Conservation (phyloP, 257 asterid genomes). For the Voacanga thouarsii region DNA sequence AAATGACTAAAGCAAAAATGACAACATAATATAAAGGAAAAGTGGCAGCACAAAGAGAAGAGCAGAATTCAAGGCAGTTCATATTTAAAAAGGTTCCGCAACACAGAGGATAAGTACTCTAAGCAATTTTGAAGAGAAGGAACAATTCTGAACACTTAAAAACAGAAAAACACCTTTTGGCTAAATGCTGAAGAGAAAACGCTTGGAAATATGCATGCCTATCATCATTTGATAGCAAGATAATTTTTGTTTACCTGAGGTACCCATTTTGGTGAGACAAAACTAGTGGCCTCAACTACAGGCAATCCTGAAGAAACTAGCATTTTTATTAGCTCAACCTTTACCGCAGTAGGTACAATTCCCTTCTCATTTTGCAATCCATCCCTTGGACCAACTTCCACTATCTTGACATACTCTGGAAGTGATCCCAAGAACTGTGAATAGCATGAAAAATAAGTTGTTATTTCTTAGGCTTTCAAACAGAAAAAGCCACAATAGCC, state of each 20-base stretch:
- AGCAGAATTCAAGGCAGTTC: background rate
- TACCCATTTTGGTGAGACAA: slow-evolving; percentile 96
- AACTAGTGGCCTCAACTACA: slow-evolving; percentile 87
- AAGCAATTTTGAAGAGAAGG: background rate
- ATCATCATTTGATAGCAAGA: background rate
- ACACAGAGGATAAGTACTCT: background rate
- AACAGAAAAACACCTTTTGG: background rate
- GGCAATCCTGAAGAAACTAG: slow-evolving; percentile 75
- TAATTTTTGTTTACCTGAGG: slow-evolving; percentile 58
- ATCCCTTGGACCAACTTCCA: slow-evolving; percentile 95
- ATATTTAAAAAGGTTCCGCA: background rate
- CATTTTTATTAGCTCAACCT: slow-evolving; percentile 78
- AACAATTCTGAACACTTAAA: background rate
- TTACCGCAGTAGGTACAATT: slow-evolving; percentile 71
- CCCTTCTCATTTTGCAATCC: slow-evolving; percentile 91
- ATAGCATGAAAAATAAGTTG: background rate
- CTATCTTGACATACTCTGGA: slow-evolving; percentile 72
- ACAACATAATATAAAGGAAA: background rate
- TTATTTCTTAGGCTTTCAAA: background rate
- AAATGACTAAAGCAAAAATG: background rate
- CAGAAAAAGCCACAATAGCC: background rate
- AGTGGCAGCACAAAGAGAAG: background rate
- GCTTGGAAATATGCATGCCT: background rate
- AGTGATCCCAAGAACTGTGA: slow-evolving; percentile 54
- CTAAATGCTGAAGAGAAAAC: background rate